Evolutionary conservation across 352 stramenopile genomes (phyloP), one percentile per base, ranked within the genome.

Genomic region (Aphanomyces invadans): DNA sequence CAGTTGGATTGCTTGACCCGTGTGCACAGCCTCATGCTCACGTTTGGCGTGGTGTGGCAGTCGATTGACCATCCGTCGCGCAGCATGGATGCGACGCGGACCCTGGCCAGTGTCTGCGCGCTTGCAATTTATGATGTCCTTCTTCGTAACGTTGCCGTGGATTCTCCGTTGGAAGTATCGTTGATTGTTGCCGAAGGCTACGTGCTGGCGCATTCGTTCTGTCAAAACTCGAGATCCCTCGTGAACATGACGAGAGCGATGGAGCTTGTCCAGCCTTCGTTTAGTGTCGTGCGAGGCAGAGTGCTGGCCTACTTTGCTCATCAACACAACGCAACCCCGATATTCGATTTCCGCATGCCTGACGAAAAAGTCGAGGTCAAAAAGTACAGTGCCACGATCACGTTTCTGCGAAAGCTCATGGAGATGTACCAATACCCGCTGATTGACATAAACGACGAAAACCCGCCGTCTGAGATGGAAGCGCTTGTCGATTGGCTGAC

Each of bases 401-500:
- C 92, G 19, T 95, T 95, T 68, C 87, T 96, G 55, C 79, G 86
- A 4, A 76, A 83, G 29, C 70, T 96, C 9, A 89, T 96, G 83
- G 88, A 96, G 68, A 71, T 73, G 17, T 95, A 88, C 66, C 70
- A 86, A 44, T 95, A 95, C 65, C 82, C 87, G 70, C 53, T 96
- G 29, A 89, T 96, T 52, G 83, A 92, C 33, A 68, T 77, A 3
- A 78, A 90, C 44, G 82, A 93, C 54, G 70, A 84, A 25, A 89
- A 86, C 10, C 86, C 88, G 21, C 86, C 83, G 28, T 92, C 81
- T 19, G 88, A 96, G 71, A 96, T 96, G 85, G 88, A 96, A 69
- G 85, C 88, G 21, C 66, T 96, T 31, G 90, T 96, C 73, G 88
- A 95, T 56, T 96, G 88, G 86, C 92, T 96, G 64, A 88, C 77